phyloP scores from a whole-genome alignment of 2,329 filamentous ascomycete species.

The Passalora sequoiae region DNA sequence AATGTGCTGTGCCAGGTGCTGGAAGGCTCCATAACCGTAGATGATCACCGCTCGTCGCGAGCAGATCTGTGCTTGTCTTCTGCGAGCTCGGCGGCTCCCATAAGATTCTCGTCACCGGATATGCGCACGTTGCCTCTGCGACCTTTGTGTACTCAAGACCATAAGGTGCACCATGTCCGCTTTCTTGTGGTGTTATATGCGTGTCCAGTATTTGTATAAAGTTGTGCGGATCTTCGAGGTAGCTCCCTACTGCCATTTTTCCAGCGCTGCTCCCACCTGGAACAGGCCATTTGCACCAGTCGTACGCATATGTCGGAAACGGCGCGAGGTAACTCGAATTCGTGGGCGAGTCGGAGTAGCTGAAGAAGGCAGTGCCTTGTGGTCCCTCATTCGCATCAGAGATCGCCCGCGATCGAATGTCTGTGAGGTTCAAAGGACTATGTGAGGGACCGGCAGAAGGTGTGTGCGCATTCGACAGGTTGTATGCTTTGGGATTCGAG shows the following conservation, averaged over 20 bases:
- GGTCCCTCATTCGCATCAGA: constrained; percentile 70
- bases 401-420: constrained; percentile 83
- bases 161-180: constrained; percentile 64
- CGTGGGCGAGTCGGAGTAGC: constrained; percentile 59
- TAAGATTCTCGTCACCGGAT: constrained; percentile 87
- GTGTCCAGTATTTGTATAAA: constrained; percentile 98
- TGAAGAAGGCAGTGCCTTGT: constrained; percentile 56
- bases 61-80: constrained; percentile 89
- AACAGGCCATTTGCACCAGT: constrained; percentile 98
- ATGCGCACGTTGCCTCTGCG: constrained; percentile 95
- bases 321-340: constrained; percentile 92
- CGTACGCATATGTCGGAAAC: constrained; percentile 93
- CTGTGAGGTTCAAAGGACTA: constrained; percentile 82
- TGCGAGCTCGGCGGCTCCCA: constrained; percentile 95
- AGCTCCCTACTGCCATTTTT: constrained; percentile 92
- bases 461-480: constrained; percentile 58
- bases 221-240: constrained; percentile 95
- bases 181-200: constrained; percentile 65
- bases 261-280: constrained; percentile 70
- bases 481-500: constrained; percentile 44
- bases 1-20: constrained; percentile 30
- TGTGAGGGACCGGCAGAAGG: constrained; percentile 62
- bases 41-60: constrained; percentile 93
- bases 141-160: constrained; percentile 87
- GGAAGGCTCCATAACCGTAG: constrained; percentile 90